phyloP scores from a whole-genome alignment of 1,284 basidiomycete species.

The Cryptococcus maquisensis region DNA sequence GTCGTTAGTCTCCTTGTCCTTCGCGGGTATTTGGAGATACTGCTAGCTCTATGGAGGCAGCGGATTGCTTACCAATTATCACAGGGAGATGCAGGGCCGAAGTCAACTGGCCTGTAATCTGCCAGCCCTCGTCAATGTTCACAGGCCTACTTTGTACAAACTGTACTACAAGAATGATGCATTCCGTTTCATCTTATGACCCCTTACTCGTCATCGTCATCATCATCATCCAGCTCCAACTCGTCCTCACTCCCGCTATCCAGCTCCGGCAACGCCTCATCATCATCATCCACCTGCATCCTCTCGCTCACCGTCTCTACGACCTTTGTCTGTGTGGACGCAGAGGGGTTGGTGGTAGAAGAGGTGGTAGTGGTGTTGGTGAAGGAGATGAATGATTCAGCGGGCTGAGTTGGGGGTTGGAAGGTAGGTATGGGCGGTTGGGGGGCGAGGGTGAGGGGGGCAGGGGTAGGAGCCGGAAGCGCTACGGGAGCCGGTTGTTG shows the following conservation, averaged over 20 bases:
- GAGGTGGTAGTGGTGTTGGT: conserved; percentile 9
- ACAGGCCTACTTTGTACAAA: no score
- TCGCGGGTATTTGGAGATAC: no score
- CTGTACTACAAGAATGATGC: no score
- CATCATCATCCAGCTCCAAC: conserved; percentile 47
- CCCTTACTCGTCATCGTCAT: conserved; percentile 31
- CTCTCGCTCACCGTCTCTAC: conserved; percentile 10
- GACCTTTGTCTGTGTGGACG: not conserved
- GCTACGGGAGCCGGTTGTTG: not conserved
- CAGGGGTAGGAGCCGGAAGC: not conserved
- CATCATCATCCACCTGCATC: conserved; percentile 53
- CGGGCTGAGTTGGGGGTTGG: not conserved
- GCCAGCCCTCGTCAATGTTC: no score
- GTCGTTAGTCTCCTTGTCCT: no score
- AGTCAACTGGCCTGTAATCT: no score
- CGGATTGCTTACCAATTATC: no score
- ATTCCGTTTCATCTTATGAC: no score
- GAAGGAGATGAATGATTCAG: not conserved
- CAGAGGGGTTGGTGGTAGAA: conserved; percentile 5
- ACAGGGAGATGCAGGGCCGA: no score
- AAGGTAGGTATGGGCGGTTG: not conserved
- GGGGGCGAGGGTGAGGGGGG: not conserved
- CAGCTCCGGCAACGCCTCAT: conserved; percentile 54
- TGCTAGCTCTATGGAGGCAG: no score
- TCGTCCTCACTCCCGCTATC: conserved; percentile 40